phyloP scores from a whole-genome alignment of 768 basidiomycete genomes.

The Naganishia vishniacii region DNA sequence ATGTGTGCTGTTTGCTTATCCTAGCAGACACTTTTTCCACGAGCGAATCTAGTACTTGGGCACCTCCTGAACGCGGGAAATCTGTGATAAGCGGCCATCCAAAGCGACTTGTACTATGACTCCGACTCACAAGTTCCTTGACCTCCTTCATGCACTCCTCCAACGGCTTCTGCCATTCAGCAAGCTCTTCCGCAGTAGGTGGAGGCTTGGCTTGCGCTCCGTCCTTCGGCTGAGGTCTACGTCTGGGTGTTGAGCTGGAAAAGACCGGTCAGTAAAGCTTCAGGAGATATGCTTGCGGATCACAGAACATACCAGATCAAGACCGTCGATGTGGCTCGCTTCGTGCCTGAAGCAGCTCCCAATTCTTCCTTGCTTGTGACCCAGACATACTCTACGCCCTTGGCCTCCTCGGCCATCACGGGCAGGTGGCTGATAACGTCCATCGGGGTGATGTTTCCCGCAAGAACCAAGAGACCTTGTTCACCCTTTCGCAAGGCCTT shows the following conservation, averaged over 20 bases:
- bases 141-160: slow-evolving; percentile 82
- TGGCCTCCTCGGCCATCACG: slow-evolving; percentile 84
- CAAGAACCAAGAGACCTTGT: slow-evolving; percentile 86
- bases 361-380: slow-evolving; percentile 66
- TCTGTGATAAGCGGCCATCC: background rate
- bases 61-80: background rate
- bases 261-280: slow-evolving; percentile 1
- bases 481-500: slow-evolving; percentile 97
- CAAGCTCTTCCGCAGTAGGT: slow-evolving; percentile 53
- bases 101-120: background rate
- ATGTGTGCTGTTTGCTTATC: background rate
- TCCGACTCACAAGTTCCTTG: slow-evolving; percentile 56
- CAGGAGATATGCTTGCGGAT: background rate
- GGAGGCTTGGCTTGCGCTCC: slow-evolving; percentile 38
- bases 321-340: slow-evolving; percentile 96
- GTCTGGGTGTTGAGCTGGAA: slow-evolving; percentile 34
- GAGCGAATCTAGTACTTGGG: slow-evolving; percentile 9
- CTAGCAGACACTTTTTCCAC: background rate
- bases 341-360: slow-evolving; percentile 89
- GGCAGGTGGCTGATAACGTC: slow-evolving; percentile 98
- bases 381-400: slow-evolving; percentile 49
- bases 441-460: slow-evolving; percentile 94
- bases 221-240: slow-evolving; percentile 39
- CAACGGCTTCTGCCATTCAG: slow-evolving; percentile 80
- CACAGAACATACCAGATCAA: slow-evolving; percentile 59